Base-by-base conservation (phyloP, 139 green algal species). In the Desmodesmus armatus region DNA sequence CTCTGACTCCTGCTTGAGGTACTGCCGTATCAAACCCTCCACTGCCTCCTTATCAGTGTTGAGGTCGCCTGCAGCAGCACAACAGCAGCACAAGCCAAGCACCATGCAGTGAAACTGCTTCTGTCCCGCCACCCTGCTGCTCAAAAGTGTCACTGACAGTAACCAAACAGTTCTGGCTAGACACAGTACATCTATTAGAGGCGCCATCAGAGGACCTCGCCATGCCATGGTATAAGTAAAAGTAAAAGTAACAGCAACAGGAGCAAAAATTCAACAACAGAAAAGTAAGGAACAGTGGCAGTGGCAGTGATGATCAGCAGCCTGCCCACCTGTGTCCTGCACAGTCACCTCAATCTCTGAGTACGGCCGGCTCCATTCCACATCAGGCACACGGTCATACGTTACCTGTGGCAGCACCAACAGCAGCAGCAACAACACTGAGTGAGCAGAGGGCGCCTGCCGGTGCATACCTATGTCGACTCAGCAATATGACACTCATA, bases 341-440 rank as follows among this genome's bases (percentile, higher is more conserved):
- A 92, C 82, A 47, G 84, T 91, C 25, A 97, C 91, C 63, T 88
- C 69, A 7, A 96, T 72, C 21, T 93, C 87, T 15, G 87, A 81
- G 90, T 96, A 96, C 21, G 91, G 88, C 5, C 40, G 80, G 60
- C 82, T 91, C 94, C 94, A 96, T 9, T 39, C 41, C 6, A 95
- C 27, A 3, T 78, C 53, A 11, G 92, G 94, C 55, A 92, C 19
- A 2, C 85, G 41, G 29, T 90, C 84, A 55, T 92, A 91, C 1
- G 53, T 72, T 37, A 82, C 76, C 76, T 82, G 76, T 21, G 53
- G 41, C 39, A 44, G 13, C 58, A 75, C n/a, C n/a, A n/a, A n/a
- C n/a, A n/a, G n/a, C 19, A 71, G 62, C 62, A 71, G 17, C 7
- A 23, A 33, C 62, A 74, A 47, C 41, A 21, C 33, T 25, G 66